Evolutionary conservation across 805 yeast genomes (phyloP), one percentile per base, ranked within the genome.

Genomic region (Dipodascus geniculatus): DNA sequence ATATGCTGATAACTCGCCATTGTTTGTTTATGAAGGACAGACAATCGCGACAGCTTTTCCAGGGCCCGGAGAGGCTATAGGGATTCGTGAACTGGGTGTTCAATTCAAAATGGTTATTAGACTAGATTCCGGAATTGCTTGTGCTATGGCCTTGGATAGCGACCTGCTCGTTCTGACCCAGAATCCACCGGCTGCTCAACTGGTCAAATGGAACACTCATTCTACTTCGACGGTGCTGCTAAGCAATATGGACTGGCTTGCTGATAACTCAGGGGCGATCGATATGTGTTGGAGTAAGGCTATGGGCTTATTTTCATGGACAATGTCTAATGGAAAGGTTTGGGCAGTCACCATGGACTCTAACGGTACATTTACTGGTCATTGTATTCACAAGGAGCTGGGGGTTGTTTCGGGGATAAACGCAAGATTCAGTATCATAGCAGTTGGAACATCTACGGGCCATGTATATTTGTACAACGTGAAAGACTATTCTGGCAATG

Each of bases 31-130:
- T 19, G 51, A 38, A 24, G 48, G 56, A 3, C 48, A 48, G 6
- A 56, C 51, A 3, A 33, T 53, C 9, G 55, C 61, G 3, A 54
- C 53, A n/a, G 49, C 58, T 16, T 57, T 60, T 16, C 70, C 72
- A 3, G 74, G 74, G 1, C 71, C 72, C 0, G 74, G 74, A 2
- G 74, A 70, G 55, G 66, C 65, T 6, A 58, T 64, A 17, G 74
- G 73, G 2, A 66, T 68, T 1, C 60, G 69, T 3, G 72, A 68
- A 44, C 54, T 67, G 19, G 57, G 61, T 22, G 55, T 63, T 11
- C 58, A 63, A 23, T 57, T 64, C 23, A 47, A 61, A 22, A 55
- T 61, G 54, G 64, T 66, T 17, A 57, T 66, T 14, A 57, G 59
- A 14, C 59, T 60, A 4, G 71, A 68, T 48, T 63, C 68, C 2